Evolutionary conservation across 257 asterid genomes (phyloP), one percentile per base, ranked within the genome.

Genomic region (Solanum sejunctum): DNA sequence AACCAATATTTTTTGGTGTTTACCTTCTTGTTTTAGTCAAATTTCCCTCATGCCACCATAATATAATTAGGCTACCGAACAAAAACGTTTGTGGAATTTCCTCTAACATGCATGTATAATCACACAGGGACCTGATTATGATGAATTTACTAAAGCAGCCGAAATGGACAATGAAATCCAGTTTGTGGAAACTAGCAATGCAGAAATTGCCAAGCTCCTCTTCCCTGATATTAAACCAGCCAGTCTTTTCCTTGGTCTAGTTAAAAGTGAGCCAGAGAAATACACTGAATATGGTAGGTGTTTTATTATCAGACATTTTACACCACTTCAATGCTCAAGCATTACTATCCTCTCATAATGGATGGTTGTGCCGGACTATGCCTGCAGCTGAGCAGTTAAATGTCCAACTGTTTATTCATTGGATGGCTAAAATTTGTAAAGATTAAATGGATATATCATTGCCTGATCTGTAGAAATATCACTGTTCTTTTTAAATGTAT

Each of bases 201-300:
- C 61, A 28, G 98, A 97, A 87, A 87, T 93, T 66, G 93, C 93
- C 83, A 87, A 90, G 81, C 88, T 89, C 64, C 85, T 97, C 45
- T 95, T 91, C 85, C 98, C 93, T 26, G 60, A 60, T 64, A 85
- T 26, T 57, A 88, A 86, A 86, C 88, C 90, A 45, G 41, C 90
- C 28, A 88, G 84, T 55, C 82, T 88, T 45, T 92, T 91, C 91
- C 89, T 97, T 84, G 98, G 97, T 85, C 97, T 97, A 79, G 95
- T 91, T 87, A 95, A 95, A 90, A 89, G 86, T 23, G 98, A 94
- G 87, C 95, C 97, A n/a, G 98, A 97, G 92, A 92, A 89, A 41
- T 91, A 89, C 90, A 90, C 94, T 15, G 88, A 92, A 67, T 91
- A 90, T 79, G 98, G 99, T 97, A 89, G 87, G 94, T 89, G 85